Evolutionary conservation across 1,284 basidiomycete species (phyloP).

Genomic region (Boletus sp.): DNA sequence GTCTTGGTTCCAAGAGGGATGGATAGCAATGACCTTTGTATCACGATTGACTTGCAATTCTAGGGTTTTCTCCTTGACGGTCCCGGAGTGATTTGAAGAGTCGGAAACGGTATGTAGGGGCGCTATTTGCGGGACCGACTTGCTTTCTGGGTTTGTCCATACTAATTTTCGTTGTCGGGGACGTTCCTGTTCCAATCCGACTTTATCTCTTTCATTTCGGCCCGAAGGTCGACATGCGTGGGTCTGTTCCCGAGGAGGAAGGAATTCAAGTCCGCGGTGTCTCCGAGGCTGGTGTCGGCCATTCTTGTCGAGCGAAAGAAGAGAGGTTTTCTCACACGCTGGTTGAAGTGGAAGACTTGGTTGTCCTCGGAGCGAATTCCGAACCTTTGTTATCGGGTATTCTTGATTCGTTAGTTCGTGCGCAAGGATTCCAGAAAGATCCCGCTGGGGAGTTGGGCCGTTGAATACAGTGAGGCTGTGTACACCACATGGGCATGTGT

Average conservation of each 20-base stretch:
- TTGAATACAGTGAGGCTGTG: not conserved
- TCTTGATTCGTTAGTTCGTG: no score
- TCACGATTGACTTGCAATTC: conserved; percentile 29
- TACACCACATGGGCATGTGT: not conserved
- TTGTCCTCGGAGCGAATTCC: not conserved
- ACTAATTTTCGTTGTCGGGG: no score
- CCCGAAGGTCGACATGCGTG: conserved; percentile 58
- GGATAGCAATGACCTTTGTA: conserved; percentile 3
- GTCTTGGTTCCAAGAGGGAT: not conserved
- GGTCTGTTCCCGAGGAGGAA: not conserved
- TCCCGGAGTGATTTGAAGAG: conserved; percentile 35
- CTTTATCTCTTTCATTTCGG: conserved; percentile 37
- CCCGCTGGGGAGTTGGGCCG: not conserved
- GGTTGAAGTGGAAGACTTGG: not conserved
- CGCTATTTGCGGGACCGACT: conserved; percentile 20
- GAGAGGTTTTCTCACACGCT: no score
- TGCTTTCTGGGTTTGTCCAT: conserved; percentile 47
- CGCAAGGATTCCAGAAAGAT: no score
- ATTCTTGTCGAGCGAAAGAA: no score
- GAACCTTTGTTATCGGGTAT: no score
- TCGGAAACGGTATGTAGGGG: conserved; percentile 1
- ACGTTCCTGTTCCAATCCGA: no score
- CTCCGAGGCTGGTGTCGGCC: no score
- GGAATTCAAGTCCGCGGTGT: no score
- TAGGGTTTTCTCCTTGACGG: conserved; percentile 36